Percentiles rank a stretch among this genome's conserved stretches.
phyloP scores from a whole-genome alignment of 345 rosid species.

The Arabidopsis arenosa region DNA sequence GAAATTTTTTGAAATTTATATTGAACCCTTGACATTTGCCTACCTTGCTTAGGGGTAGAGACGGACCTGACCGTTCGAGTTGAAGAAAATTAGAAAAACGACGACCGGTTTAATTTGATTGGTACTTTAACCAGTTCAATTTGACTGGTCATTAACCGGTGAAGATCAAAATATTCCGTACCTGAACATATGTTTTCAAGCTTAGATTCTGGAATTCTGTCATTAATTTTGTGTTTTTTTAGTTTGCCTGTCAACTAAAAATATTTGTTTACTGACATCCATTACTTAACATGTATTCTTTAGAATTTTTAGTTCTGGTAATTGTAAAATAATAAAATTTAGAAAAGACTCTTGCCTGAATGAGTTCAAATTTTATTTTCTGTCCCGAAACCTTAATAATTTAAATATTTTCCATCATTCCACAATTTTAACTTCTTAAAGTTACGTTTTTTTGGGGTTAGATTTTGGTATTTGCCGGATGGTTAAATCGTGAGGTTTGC shows the following conservation, averaged over 20 bases:
- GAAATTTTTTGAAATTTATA: too few species aligned
- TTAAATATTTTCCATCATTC: not conserved
- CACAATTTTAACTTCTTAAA: not conserved
- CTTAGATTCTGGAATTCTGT: not conserved
- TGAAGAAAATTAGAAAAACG: too few species aligned
- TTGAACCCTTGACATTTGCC: too few species aligned
- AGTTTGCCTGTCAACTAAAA: not conserved
- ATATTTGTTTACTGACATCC: not conserved
- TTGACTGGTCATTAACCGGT: not conserved
- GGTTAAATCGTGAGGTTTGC: too few species aligned
- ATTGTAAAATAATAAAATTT: not conserved
- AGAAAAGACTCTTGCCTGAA: not conserved
- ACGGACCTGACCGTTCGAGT: too few species aligned
- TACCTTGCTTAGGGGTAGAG: too few species aligned
- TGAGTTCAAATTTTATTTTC: not conserved
- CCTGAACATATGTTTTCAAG: not conserved
- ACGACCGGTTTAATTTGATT: too few species aligned
- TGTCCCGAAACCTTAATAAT: not conserved
- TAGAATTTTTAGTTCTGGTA: not conserved
- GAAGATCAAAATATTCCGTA: not conserved
- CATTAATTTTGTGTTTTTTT: not conserved
- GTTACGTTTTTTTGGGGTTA: not conserved
- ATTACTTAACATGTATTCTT: not conserved
- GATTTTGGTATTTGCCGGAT: not conserved
- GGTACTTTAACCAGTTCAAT: not conserved